Conservation (phyloP, 2,329 filamentous ascomycete species). For the Parastagonospora avenae region DNA sequence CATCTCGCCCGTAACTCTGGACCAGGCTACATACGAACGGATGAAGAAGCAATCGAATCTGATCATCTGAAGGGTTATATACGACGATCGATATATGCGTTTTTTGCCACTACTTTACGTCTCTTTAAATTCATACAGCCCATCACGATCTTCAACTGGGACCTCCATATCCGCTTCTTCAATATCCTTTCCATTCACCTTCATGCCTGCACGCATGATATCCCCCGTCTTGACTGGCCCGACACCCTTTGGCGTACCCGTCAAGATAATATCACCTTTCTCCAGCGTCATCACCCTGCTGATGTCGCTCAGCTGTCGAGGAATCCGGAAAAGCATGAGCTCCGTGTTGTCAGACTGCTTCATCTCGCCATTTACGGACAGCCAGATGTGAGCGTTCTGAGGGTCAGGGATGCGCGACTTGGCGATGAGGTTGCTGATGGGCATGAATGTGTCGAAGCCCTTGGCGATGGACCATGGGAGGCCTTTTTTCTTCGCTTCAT, state of each 20-base stretch:
- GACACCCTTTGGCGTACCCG: conserved; percentile 97
- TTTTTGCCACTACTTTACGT: conserved; percentile 40
- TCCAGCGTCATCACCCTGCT: conserved; percentile 93
- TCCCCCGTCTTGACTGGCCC: conserved; percentile 85
- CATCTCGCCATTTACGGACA: conserved; percentile 79
- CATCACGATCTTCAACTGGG: conserved; percentile 76
- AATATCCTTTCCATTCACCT: conserved; percentile 79
- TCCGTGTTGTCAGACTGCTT: conserved; percentile 88
- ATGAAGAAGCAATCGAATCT: background rate
- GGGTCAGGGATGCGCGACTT: conserved; percentile 84
- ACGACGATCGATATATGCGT: background rate
- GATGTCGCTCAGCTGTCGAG: conserved; percentile 85
- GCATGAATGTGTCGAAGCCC: conserved; percentile 97
- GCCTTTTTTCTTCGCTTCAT: conserved; percentile 96
- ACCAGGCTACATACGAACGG: background rate
- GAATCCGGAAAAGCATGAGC: conserved; percentile 92
- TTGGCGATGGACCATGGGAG: conserved; percentile 96
- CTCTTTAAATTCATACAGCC: conserved; percentile 73
- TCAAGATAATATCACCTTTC: conserved; percentile 89
- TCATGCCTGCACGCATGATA: conserved; percentile 82
- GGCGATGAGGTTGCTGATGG: conserved; percentile 79
- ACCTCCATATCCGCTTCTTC: conserved; percentile 87
- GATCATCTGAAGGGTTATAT: background rate
- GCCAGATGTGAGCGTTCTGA: conserved; percentile 83
- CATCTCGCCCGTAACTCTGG: background rate